Conservation (phyloP, 2,329 filamentous ascomycete species). For the Celoporthe dispersa region DNA sequence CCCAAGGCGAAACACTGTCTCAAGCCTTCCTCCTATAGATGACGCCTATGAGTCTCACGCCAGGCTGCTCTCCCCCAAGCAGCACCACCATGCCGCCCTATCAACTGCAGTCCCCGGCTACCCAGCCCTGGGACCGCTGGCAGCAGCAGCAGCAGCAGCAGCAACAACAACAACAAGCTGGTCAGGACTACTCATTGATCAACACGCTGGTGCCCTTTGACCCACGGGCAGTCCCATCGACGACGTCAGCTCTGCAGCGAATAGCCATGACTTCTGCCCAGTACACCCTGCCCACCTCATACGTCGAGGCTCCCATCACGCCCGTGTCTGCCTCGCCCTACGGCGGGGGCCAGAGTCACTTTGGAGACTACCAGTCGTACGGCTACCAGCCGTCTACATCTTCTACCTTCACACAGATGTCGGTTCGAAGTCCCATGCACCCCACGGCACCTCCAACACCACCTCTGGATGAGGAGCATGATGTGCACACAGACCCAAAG, state of each 20-base stretch:
- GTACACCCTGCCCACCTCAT: constrained; percentile 52
- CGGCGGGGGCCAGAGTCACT: constrained; percentile 44
- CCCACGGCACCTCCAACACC: constrained; percentile 32
- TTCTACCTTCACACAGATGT: constrained; percentile 37
- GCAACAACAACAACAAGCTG: constrained; percentile 52
- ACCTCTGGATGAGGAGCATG: constrained; percentile 36
- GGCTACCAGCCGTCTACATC: constrained; percentile 36
- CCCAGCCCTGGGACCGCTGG: constrained; percentile 60
- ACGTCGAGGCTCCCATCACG: constrained; percentile 48
- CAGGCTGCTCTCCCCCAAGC: constrained; percentile 33
- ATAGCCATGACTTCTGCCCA: constrained; percentile 48
- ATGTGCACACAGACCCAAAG: constrained; percentile 25
- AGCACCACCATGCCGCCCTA: constrained; percentile 51
- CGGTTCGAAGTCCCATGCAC: constrained; percentile 11
- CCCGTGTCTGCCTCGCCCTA: constrained; percentile 50
- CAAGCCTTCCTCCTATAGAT: constrained; percentile 1
- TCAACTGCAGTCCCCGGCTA: constrained; percentile 48
- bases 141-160: constrained; percentile 58
- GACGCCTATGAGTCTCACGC: constrained; percentile 16
- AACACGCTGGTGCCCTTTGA: constrained; percentile 56
- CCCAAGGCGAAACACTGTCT: constrained; percentile 15
- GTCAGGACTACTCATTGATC: constrained; percentile 53
- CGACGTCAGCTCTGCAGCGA: constrained; percentile 47
- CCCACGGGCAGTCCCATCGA: constrained; percentile 42
- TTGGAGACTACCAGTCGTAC: constrained; percentile 49